A percentile compares a stretch with the other conserved stretches of the same genome.
phyloP scores from a whole-genome alignment of 495 filamentous ascomycete species.

The Darksidea phi region DNA sequence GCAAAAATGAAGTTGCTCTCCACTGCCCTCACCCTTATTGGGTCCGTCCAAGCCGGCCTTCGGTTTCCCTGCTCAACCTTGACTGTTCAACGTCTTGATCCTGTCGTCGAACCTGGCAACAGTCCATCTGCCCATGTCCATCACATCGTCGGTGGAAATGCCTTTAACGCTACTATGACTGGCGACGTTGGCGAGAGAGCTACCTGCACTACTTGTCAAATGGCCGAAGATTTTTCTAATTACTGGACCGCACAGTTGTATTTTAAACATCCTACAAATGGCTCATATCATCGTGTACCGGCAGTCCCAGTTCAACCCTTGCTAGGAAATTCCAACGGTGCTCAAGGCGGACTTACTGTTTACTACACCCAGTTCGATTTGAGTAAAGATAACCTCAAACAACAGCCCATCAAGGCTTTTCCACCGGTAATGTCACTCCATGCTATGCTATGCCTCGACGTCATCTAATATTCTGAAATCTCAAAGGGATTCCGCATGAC shows the following conservation, averaged over 20 bases:
- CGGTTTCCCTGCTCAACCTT: slow-evolving; percentile 52
- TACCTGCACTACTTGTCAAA: slow-evolving; percentile 46
- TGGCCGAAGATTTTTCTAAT: slow-evolving; percentile 49
- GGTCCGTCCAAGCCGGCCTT: slow-evolving; percentile 47
- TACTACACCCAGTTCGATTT: slow-evolving; percentile 49
- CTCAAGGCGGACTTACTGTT: slow-evolving; percentile 50
- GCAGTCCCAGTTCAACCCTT: slow-evolving; percentile 47
- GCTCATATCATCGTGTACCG: slow-evolving; percentile 49
- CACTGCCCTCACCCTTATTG: slow-evolving; percentile 40
- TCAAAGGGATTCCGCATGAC: slow-evolving; percentile 56
- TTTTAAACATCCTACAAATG: slow-evolving; percentile 51
- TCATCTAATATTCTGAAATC: not conserved
- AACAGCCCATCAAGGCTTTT: slow-evolving; percentile 49
- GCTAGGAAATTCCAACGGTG: slow-evolving; percentile 42
- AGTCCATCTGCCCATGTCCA: slow-evolving; percentile 50
- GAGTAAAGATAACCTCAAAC: slow-evolving; percentile 47
- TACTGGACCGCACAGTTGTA: slow-evolving; percentile 49
- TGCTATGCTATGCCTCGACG: no score
- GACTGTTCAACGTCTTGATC: slow-evolving; percentile 50
- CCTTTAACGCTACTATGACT: slow-evolving; percentile 50
- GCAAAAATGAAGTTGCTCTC: slow-evolving; percentile 48
- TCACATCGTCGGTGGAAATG: slow-evolving; percentile 53
- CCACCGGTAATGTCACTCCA: slow-evolving; percentile 44
- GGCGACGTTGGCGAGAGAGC: slow-evolving; percentile 48
- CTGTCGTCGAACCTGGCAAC: slow-evolving; percentile 46